phyloP scores from a whole-genome alignment of 2,329 filamentous ascomycete genomes.

The Xylariaceae sp. region DNA sequence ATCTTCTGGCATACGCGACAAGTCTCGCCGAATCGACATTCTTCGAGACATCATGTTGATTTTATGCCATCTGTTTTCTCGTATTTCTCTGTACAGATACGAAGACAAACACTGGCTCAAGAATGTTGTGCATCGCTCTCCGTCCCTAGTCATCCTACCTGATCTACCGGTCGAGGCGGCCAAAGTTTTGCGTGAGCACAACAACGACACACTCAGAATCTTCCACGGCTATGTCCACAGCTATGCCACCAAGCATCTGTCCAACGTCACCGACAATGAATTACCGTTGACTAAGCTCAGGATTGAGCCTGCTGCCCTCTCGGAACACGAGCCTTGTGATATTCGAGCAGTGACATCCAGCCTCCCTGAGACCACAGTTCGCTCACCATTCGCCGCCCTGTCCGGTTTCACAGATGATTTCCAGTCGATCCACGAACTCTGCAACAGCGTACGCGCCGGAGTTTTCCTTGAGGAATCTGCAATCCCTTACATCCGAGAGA shows the following conservation, averaged over 20 bases:
- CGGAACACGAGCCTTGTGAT: background rate
- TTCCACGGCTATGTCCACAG: constrained; percentile 67
- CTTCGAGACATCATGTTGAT: constrained; percentile 59
- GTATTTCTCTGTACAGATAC: constrained; percentile 33
- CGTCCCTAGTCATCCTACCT: constrained; percentile 59
- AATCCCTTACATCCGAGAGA: constrained; percentile 62
- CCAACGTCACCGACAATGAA: constrained; percentile 43
- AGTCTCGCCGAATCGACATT: constrained; percentile 30
- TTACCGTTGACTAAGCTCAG: constrained; percentile 52
- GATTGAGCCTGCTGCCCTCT: background rate
- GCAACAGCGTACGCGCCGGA: constrained; percentile 58
- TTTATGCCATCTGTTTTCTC: constrained; percentile 67
- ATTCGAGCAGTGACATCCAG: background rate
- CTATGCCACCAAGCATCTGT: constrained; percentile 62
- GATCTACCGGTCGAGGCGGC: constrained; percentile 55
- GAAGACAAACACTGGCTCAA: background rate
- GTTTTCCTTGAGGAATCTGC: constrained; percentile 73
- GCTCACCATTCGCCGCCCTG: constrained; percentile 68
- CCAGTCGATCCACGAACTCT: constrained; percentile 62
- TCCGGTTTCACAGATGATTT: constrained; percentile 66
- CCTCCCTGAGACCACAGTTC: constrained; percentile 31
- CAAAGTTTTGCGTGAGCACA: constrained; percentile 56
- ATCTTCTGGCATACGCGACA: constrained; percentile 52
- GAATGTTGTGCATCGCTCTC: constrained; percentile 39
- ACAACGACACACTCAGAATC: constrained; percentile 59